Evolutionary conservation across 164 flowering plant species (phyloP).

Genomic region (Nymphaea thermarum): DNA sequence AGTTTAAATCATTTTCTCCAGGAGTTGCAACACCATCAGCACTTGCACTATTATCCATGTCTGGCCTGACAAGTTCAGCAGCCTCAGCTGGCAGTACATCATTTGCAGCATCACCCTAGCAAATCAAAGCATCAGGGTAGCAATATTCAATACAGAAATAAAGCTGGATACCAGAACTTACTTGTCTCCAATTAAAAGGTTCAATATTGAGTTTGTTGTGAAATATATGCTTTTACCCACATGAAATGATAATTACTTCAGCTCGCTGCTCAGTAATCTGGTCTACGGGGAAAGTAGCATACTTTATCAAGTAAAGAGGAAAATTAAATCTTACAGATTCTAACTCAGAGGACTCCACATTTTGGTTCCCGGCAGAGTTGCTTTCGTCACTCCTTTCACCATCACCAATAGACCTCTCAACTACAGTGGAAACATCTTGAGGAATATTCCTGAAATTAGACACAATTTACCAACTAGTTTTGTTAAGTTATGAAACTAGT

Average conservation of each 20-base stretch:
- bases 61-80: constrained; percentile 22
- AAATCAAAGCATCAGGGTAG: constrained; percentile 3
- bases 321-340: constrained; percentile 25
- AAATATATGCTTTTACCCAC: not conserved
- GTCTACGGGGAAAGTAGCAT: not conserved
- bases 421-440: constrained; percentile 37
- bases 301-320: not conserved
- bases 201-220: not conserved
- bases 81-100: constrained; percentile 23
- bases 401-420: constrained; percentile 43
- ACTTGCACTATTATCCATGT: constrained; percentile 19
- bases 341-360: constrained; percentile 13
- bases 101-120: constrained; percentile 29
- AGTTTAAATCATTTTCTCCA: constrained; percentile 17
- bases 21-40: constrained; percentile 9
- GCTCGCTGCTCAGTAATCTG: not conserved
- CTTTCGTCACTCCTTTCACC: constrained; percentile 35
- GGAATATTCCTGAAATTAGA: constrained; percentile 36
- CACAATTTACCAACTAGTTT: not conserved
- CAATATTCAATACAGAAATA: constrained; percentile 6
- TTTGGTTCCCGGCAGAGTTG: not conserved
- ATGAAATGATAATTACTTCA: not conserved
- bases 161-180: not conserved
- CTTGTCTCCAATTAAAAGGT: not conserved
- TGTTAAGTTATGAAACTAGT: not conserved